Evolutionary conservation across 1,284 basidiomycete species (phyloP).

Genomic region (Leucoagaricus sp.): DNA sequence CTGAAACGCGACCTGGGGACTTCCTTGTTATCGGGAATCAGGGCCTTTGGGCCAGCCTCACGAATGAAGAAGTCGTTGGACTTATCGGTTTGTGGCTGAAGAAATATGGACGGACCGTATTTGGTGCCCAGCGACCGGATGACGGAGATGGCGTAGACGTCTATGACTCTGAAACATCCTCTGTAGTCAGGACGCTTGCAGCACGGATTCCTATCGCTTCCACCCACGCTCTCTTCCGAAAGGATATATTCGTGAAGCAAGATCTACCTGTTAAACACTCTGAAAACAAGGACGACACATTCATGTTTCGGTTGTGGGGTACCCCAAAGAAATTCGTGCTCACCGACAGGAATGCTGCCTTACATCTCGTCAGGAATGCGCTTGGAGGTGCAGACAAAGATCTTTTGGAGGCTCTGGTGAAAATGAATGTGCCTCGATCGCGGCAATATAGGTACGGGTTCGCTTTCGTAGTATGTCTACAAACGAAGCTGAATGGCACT

Average conservation of each 20-base stretch:
- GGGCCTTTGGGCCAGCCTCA: conserved; percentile 57
- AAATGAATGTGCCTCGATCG: conserved; percentile 39
- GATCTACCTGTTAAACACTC: conserved; percentile 5
- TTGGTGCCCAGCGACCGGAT: background rate
- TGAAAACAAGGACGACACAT: conserved; percentile 28
- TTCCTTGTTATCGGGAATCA: conserved; percentile 57
- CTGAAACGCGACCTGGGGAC: conserved; percentile 44
- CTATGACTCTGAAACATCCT: conserved; percentile 8
- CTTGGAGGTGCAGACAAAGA: conserved; percentile 58
- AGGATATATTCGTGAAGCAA: background rate
- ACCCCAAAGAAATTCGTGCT: conserved; percentile 38
- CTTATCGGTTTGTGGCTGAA: conserved; percentile 50
- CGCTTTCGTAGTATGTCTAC: background rate
- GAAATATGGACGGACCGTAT: conserved; percentile 19
- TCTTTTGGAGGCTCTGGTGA: conserved; percentile 46
- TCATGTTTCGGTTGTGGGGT: conserved; percentile 40
- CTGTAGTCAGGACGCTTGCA: background rate
- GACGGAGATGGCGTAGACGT: background rate
- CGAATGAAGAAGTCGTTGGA: conserved; percentile 58
- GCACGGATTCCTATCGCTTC: background rate
- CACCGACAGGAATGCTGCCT: conserved; percentile 9
- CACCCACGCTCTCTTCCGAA: background rate
- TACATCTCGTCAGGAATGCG: conserved; percentile 59
- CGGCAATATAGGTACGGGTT: conserved; percentile 37
- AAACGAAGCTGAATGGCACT: background rate